These are phyloP conservation scores for Nemania sp. DNA, from an alignment of 2,329 filamentous ascomycete genomes.

Conservation along the genomic window DNA sequence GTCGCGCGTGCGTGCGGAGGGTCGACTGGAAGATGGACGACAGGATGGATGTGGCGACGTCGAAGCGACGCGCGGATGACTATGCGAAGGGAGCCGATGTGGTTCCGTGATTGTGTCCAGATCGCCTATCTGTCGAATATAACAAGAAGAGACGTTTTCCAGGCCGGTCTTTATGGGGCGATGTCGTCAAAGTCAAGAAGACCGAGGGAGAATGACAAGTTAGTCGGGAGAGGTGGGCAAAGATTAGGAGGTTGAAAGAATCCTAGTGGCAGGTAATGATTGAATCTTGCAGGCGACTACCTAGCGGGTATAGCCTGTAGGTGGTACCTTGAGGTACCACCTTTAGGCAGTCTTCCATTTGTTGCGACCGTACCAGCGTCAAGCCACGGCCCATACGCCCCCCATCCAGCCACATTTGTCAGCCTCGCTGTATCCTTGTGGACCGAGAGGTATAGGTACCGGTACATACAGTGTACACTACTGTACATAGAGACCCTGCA, in stretches of 20 bases:
- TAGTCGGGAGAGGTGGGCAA: slow-evolving; percentile 4
- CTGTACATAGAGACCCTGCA: too few species aligned
- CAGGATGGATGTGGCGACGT: slow-evolving; percentile 21
- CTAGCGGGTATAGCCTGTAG: too few species aligned
- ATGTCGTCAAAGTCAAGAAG: slow-evolving; percentile 1
- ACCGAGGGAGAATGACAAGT: slow-evolving; percentile 15
- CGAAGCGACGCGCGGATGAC: slow-evolving; percentile 23
- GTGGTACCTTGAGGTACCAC: too few species aligned
- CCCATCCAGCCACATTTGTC: slow-evolving; percentile 28
- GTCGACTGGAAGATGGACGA: slow-evolving; percentile 5
- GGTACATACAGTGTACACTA: too few species aligned
- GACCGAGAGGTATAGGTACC: too few species aligned
- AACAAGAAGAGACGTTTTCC: neutral
- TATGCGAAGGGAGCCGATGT: slow-evolving; percentile 4
- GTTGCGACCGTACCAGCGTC: neutral
- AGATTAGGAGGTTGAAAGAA: slow-evolving; percentile 28
- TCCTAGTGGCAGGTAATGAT: slow-evolving; percentile 19
- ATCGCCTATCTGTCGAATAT: neutral
- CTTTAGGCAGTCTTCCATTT: too few species aligned
- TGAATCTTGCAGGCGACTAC: slow-evolving; percentile 19
- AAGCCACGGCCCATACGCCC: slow-evolving; percentile 17
- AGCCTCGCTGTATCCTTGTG: slow-evolving; percentile 21
- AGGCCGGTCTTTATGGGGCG: neutral
- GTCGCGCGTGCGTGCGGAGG: slow-evolving; percentile 9
- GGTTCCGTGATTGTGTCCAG: neutral